These are phyloP conservation scores for Linnemannia zychae DNA, from an alignment of 192 early-diverging fungal genomes.

Conservation along the genomic window DNA sequence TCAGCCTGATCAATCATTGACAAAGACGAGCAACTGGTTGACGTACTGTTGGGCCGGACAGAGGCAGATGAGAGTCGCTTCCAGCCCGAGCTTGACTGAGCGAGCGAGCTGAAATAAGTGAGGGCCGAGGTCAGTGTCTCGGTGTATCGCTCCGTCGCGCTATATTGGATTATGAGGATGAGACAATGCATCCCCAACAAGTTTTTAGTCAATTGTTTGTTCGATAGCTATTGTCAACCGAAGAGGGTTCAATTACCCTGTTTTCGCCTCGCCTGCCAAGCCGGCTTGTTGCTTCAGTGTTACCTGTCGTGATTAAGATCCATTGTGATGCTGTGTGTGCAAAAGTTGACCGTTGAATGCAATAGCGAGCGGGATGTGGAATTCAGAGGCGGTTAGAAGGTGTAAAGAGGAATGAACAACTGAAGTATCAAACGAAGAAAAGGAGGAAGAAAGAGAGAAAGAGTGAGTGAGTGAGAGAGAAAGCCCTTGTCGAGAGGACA, in stretches of 20 bases:
- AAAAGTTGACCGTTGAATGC: neutral
- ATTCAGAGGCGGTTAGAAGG: neutral
- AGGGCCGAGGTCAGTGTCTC: slow-evolving; percentile 52
- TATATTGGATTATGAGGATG: slow-evolving; percentile 3
- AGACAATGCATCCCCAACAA: neutral
- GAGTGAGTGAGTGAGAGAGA: neutral
- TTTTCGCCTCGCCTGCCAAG: neutral
- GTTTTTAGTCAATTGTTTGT: slow-evolving; percentile 1
- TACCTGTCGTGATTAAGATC: slow-evolving; percentile 58
- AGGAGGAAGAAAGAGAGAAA: neutral
- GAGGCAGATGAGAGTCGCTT: slow-evolving; percentile 52
- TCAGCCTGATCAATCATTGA: neutral
- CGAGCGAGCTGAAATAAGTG: slow-evolving; percentile 49
- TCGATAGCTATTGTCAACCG: neutral
- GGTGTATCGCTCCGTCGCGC: slow-evolving; percentile 50
- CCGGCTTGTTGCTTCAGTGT: neutral
- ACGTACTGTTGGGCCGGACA: slow-evolving; percentile 31
- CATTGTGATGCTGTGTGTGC: slow-evolving; percentile 10
- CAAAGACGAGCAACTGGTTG: too few relatives aligned
- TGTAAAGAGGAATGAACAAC: neutral
- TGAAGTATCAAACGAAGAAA: neutral
- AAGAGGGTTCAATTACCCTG: neutral
- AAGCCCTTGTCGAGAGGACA: neutral
- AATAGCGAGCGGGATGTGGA: neutral
- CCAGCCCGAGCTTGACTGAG: slow-evolving; percentile 51